Conservation (phyloP, 306 rosid species). For the Sophora flavescens region DNA sequence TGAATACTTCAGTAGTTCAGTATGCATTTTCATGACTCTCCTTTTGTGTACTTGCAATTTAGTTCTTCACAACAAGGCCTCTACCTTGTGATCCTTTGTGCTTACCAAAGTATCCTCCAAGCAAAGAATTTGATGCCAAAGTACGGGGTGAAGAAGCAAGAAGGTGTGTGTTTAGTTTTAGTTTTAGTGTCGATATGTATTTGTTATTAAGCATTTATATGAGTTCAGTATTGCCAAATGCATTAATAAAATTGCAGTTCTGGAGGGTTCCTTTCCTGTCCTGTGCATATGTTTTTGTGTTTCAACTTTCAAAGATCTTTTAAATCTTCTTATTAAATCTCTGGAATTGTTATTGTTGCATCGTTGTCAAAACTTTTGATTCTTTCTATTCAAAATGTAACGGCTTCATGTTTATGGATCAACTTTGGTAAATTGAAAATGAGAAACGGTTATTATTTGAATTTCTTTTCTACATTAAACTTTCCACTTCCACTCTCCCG, state of each 20-base stretch:
- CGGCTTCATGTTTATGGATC: neutral
- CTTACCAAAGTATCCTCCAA: slow-evolving; percentile 98
- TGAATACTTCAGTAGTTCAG: slow-evolving; percentile 22
- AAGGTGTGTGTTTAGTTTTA: slow-evolving; percentile 57
- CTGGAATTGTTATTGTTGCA: slow-evolving; percentile 15
- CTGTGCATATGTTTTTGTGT: neutral
- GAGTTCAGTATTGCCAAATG: slow-evolving; percentile 19
- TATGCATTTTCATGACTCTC: slow-evolving; percentile 34
- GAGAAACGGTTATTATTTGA: neutral
- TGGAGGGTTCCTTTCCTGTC: neutral
- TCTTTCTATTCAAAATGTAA: slow-evolving; percentile 2
- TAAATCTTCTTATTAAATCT: neutral
- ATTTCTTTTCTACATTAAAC: neutral
- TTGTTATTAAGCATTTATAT: neutral
- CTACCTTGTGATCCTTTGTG: slow-evolving; percentile 96
- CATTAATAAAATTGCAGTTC: slow-evolving; percentile 8
- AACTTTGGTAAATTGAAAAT: neutral
- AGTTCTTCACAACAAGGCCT: slow-evolving; percentile 92
- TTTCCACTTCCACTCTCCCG: neutral
- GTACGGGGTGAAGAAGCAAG: slow-evolving; percentile 96
- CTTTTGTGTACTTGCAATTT: slow-evolving; percentile 40
- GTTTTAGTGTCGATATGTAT: slow-evolving; percentile 29
- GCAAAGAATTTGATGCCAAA: slow-evolving; percentile 98
- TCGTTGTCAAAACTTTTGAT: neutral
- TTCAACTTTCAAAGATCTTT: neutral